These are phyloP conservation scores for Endoconidiophora polonica DNA, from an alignment of 2,329 filamentous ascomycete genomes.

Conservation along the genomic window DNA sequence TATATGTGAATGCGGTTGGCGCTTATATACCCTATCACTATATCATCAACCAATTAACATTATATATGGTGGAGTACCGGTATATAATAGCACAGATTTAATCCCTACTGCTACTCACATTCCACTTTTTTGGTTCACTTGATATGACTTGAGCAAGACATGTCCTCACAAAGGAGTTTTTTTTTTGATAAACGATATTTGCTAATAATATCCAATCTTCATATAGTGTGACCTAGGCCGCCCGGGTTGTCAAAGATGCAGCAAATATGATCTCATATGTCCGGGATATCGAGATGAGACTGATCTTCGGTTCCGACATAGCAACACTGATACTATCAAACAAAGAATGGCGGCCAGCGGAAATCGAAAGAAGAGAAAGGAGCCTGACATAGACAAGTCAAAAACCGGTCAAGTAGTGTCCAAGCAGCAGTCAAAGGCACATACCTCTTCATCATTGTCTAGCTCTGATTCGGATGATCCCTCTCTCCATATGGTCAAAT, in stretches of 20 bases:
- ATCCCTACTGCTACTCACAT: too few species aligned
- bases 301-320: constrained; percentile 13
- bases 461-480: not conserved
- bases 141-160: too few species aligned
- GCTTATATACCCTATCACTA: too few species aligned
- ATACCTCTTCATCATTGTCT: not conserved
- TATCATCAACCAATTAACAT: too few species aligned
- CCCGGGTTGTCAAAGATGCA: constrained; percentile 10
- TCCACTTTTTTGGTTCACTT: not conserved
- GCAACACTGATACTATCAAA: constrained; percentile 12
- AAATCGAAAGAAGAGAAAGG: not conserved
- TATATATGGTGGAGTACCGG: not conserved
- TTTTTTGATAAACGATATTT: not conserved
- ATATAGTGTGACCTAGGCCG: constrained; percentile 11
- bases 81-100: not conserved
- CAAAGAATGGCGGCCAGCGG: constrained; percentile 1
- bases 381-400: not conserved
- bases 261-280: constrained; percentile 9
- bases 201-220: not conserved
- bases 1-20: too few species aligned
- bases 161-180: not conserved
- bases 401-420: not conserved
- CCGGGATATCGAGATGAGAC: constrained; percentile 12
- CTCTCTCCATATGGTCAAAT: not conserved
- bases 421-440: not conserved